A percentile compares a stretch with the other conserved stretches of the same genome.
These are phyloP conservation scores for Daldinia sp. DNA, from an alignment of 2,329 filamentous ascomycete genomes.

Conservation along the genomic window DNA sequence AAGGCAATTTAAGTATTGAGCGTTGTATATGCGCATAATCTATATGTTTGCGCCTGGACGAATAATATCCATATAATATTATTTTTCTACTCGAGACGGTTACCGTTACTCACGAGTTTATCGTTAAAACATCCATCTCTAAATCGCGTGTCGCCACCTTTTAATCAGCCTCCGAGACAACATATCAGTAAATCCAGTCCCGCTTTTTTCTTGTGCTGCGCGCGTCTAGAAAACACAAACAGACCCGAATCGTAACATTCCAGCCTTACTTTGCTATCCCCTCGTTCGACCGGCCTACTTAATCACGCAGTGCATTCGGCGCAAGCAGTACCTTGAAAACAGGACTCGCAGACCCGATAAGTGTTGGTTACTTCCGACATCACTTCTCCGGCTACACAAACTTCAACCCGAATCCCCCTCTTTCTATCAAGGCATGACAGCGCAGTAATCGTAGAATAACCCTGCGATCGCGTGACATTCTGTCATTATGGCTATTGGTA, in stretches of 20 bases:
- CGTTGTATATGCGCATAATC: constrained; percentile 1
- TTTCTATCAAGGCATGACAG: constrained; percentile 44
- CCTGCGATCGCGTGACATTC: constrained; percentile 44
- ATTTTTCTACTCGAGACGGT: constrained; percentile 1
- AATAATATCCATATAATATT: constrained; percentile 36
- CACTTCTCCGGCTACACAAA: constrained; percentile 8
- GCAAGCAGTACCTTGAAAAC: background rate
- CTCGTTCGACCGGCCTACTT: constrained; percentile 7
- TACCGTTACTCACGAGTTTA: background rate
- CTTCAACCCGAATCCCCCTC: background rate
- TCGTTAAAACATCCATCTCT: constrained; percentile 7
- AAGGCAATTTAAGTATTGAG: background rate
- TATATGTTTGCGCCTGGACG: constrained; percentile 13
- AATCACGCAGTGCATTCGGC: background rate
- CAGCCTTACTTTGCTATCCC: constrained; percentile 15
- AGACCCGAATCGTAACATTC: constrained; percentile 33
- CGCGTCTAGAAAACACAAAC: constrained; percentile 23
- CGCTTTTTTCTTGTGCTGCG: constrained; percentile 26
- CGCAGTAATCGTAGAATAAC: constrained; percentile 24
- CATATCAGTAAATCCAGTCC: constrained; percentile 24
- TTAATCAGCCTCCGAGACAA: constrained; percentile 15
- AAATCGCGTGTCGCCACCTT: constrained; percentile 25
- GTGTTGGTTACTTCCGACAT: constrained; percentile 10
- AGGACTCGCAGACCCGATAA: constrained; percentile 6
- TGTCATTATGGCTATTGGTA: constrained; percentile 61